Evolutionary conservation across 768 basidiomycete genomes (phyloP).

Genomic region (Podaxis carcinomalis): DNA sequence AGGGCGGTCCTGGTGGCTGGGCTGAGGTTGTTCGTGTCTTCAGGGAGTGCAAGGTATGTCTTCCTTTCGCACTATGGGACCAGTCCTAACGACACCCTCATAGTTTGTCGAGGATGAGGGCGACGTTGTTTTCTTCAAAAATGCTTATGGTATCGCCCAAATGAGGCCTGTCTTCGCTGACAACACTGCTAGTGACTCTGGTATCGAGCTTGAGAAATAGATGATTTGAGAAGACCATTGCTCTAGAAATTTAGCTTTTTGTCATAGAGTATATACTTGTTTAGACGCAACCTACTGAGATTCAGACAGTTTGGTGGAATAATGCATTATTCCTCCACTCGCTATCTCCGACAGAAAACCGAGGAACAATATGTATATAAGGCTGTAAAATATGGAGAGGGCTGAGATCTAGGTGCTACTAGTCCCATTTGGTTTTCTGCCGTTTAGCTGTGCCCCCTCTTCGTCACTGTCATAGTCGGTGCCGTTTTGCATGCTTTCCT

Average conservation of each 20-base stretch:
- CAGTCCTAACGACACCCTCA: neutral
- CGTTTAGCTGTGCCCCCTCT: neutral
- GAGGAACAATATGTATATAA: neutral
- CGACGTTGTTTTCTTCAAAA: slow-evolving; percentile 88
- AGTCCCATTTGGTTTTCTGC: neutral
- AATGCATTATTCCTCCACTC: neutral
- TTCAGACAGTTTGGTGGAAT: slow-evolving; percentile 1
- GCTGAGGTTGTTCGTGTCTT: slow-evolving; percentile 74
- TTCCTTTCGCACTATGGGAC: neutral
- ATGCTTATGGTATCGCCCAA: slow-evolving; percentile 73
- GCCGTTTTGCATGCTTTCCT: slow-evolving; percentile 21
- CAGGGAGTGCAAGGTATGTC: slow-evolving; percentile 66
- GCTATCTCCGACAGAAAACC: no score
- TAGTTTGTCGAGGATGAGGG: slow-evolving; percentile 94
- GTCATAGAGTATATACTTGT: neutral
- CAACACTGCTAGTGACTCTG: slow-evolving; percentile 48
- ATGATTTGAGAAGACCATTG: neutral
- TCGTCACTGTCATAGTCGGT: neutral
- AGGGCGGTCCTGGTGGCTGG: slow-evolving; percentile 78
- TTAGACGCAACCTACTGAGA: neutral
- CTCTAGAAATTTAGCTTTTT: neutral
- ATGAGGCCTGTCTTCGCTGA: slow-evolving; percentile 65
- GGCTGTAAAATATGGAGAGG: neutral
- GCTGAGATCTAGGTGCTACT: neutral
- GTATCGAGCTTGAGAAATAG: slow-evolving; percentile 49